These are phyloP conservation scores for Mycosphaerella arachidis DNA, from an alignment of 2,329 filamentous ascomycete species.

Conservation along the genomic window DNA sequence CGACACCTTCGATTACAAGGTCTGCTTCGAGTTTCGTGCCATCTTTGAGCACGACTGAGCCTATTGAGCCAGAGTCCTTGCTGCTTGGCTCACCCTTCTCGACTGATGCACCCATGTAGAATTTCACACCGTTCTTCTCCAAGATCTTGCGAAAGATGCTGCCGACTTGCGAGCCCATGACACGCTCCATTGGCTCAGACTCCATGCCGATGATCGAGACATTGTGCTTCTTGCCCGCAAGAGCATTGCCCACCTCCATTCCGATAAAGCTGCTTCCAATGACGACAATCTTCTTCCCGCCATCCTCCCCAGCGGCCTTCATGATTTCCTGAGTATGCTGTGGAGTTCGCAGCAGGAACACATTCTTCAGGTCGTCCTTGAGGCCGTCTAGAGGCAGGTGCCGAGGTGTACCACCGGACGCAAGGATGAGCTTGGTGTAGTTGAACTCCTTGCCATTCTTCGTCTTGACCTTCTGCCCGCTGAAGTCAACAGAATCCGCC, in stretches of 20 bases:
- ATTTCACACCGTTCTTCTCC: conserved; percentile 84
- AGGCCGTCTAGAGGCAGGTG: conserved; percentile 77
- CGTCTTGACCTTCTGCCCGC: conserved; percentile 67
- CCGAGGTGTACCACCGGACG: conserved; percentile 76
- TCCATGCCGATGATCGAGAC: conserved; percentile 90
- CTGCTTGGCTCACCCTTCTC: conserved; percentile 73
- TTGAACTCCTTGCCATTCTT: conserved; percentile 64
- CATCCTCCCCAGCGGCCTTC: conserved; percentile 68
- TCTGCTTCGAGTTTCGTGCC: conserved; percentile 81
- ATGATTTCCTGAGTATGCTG: conserved; percentile 74
- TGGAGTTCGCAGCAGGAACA: conserved; percentile 78
- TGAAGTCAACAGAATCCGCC: conserved; percentile 74
- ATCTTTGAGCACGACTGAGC: conserved; percentile 76
- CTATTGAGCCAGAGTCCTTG: conserved; percentile 66
- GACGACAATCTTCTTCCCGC: conserved; percentile 86
- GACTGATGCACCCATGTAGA: conserved; percentile 74
- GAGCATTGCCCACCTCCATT: conserved; percentile 86
- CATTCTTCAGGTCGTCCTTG: conserved; percentile 72
- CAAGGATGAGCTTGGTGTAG: conserved; percentile 86
- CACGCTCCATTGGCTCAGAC: conserved; percentile 72
- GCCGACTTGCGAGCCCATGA: conserved; percentile 79
- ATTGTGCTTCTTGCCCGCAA: conserved; percentile 71
- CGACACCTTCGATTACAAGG: conserved; percentile 85
- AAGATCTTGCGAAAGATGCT: conserved; percentile 72
- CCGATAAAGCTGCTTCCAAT: conserved; percentile 95